These are phyloP conservation scores for Pyrenula massariospora DNA, from an alignment of 495 filamentous ascomycete genomes.

Conservation along the genomic window DNA sequence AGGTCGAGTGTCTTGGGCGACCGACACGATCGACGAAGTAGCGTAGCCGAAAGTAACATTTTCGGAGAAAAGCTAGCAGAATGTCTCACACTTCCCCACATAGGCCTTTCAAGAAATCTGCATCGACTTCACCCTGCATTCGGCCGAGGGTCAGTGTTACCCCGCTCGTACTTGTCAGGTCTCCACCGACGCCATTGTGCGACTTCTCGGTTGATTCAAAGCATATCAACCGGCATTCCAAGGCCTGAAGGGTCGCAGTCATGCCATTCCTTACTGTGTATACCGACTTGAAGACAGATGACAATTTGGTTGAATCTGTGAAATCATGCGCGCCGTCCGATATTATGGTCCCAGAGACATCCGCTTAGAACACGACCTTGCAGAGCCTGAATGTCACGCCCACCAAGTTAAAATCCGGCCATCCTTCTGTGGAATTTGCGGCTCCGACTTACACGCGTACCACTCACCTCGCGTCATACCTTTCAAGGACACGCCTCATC, in stretches of 20 bases:
- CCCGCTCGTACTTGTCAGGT: not conserved
- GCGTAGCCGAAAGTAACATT: too few species aligned
- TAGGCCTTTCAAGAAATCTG: too few species aligned
- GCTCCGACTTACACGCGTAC: conserved; percentile 37
- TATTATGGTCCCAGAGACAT: conserved; percentile 33
- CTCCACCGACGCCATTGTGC: not conserved
- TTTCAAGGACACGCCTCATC: conserved; percentile 27
- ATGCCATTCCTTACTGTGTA: not conserved
- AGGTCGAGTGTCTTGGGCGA: too few species aligned
- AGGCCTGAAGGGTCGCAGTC: not conserved
- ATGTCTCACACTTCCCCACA: too few species aligned
- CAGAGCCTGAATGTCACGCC: conserved; percentile 14
- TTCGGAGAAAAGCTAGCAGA: too few species aligned
- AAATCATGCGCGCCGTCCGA: conserved; percentile 23
- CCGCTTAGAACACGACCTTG: conserved; percentile 21
- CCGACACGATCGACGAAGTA: too few species aligned
- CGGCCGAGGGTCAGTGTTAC: too few species aligned
- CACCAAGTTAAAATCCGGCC: conserved; percentile 21
- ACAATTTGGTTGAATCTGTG: not conserved
- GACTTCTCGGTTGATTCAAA: not conserved
- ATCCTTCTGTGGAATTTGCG: conserved; percentile 10
- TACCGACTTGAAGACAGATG: not conserved
- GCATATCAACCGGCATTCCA: not conserved
- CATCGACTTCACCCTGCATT: too few species aligned
- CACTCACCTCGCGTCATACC: conserved; percentile 26